phyloP scores from a whole-genome alignment of 2,329 filamentous ascomycete genomes.

The Bipolaris gigantea region DNA sequence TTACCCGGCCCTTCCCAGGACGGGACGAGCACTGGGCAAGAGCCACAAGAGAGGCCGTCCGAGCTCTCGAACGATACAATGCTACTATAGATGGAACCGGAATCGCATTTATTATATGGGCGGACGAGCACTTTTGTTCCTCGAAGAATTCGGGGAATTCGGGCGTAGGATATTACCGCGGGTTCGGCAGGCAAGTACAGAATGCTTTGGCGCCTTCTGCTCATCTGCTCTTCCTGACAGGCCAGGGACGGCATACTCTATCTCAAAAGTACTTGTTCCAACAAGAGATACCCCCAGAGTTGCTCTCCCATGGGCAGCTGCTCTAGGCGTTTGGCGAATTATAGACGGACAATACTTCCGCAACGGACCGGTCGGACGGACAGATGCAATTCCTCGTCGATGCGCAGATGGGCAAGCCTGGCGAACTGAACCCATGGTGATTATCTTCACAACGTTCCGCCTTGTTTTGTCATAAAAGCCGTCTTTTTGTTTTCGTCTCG shows the following conservation, averaged over 20 bases:
- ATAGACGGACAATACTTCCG: not conserved
- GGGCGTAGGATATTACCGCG: not conserved
- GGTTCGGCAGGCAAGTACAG: conserved; percentile 14
- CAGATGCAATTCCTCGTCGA: conserved; percentile 13
- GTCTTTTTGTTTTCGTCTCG: not conserved
- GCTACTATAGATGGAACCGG: not conserved
- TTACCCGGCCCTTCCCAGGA: not conserved
- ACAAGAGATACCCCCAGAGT: conserved; percentile 13
- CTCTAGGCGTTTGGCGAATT: conserved; percentile 13
- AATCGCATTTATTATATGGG: not conserved
- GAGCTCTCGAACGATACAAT: not conserved
- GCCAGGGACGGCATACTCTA: conserved; percentile 9
- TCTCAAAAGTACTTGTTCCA: not conserved
- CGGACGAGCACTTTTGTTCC: not conserved
- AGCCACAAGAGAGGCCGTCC: not conserved
- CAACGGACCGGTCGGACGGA: not conserved
- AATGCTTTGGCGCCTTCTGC: conserved; percentile 15
- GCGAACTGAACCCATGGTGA: conserved; percentile 13
- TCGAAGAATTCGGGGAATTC: not conserved
- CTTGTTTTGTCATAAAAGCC: not conserved
- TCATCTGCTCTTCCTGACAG: conserved; percentile 13
- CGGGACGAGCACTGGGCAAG: not conserved
- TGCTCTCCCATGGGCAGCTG: not conserved
- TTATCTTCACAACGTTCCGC: not conserved
- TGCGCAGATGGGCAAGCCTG: conserved; percentile 7